Percentiles rank a stretch among this genome's conserved stretches.
Evolutionary conservation across 805 yeast genomes (phyloP).

Genomic region (Candida koratica): DNA sequence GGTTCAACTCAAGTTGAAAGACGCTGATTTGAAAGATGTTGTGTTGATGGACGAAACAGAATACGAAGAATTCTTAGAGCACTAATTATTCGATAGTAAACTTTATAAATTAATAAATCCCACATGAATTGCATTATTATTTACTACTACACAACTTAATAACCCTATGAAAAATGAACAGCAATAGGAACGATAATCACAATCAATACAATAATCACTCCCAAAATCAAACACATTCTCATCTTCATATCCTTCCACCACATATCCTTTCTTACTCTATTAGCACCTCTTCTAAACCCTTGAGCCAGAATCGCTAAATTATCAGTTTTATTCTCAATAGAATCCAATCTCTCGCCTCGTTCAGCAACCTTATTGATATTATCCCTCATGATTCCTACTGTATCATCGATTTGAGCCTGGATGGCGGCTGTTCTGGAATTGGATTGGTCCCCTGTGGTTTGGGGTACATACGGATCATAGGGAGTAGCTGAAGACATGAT

Average conservation of each 20-base stretch:
- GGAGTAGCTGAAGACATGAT: constrained; percentile 75
- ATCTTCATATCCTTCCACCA: constrained; percentile 98
- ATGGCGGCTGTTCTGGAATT: constrained; percentile 71
- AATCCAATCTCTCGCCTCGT: constrained; percentile 88
- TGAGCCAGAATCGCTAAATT: constrained; percentile 89
- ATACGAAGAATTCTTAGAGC: constrained; percentile 38
- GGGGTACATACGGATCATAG: constrained; percentile 81
- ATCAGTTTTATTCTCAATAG: constrained; percentile 89
- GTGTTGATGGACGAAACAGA: constrained; percentile 52
- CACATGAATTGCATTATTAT: constrained; percentile 5
- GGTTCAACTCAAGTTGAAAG: constrained; percentile 62
- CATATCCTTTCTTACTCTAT: constrained; percentile 96
- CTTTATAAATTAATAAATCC: neutral
- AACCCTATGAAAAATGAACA: constrained; percentile 55
- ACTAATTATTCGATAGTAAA: neutral
- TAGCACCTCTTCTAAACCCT: constrained; percentile 94
- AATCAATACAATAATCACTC: constrained; percentile 70
- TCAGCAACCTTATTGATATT: constrained; percentile 94
- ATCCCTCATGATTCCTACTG: constrained; percentile 96
- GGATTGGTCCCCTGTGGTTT: constrained; percentile 48
- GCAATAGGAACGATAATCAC: constrained; percentile 93
- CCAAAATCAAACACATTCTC: constrained; percentile 83
- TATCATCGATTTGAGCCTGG: constrained; percentile 89
- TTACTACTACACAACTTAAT: constrained; percentile 3
- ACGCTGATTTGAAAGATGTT: constrained; percentile 34